Evolutionary conservation across 1,284 basidiomycete genomes (phyloP).

Genomic region (Gyrodon tennesseensis): DNA sequence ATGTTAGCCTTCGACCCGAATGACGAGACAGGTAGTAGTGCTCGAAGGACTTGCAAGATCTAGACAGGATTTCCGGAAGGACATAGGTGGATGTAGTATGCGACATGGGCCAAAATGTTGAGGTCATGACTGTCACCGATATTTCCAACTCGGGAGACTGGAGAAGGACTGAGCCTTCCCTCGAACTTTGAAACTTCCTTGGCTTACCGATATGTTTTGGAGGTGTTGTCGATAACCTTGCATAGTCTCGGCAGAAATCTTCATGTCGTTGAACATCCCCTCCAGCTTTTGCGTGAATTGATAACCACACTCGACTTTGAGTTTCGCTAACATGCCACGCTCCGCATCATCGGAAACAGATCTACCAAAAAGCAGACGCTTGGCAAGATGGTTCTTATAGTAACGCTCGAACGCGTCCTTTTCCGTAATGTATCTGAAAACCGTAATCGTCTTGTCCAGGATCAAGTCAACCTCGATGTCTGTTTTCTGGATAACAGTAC

Average conservation of each 20-base stretch:
- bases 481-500: conserved; percentile 69
- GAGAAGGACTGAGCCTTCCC: conserved; percentile 21
- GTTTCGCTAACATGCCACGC: conserved; percentile 95
- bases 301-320: conserved; percentile 96
- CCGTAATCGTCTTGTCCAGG: conserved; percentile 91
- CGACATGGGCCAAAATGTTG: conserved; percentile 90
- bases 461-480: conserved; percentile 89
- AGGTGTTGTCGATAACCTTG: conserved; percentile 68
- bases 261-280: conserved; percentile 99
- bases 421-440: conserved; percentile 94
- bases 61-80: conserved; percentile 65
- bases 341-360: conserved; percentile 98
- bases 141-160: conserved; percentile 76
- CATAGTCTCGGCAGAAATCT: conserved; percentile 82
- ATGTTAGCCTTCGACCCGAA: conserved; percentile 86
- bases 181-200: conserved; percentile 3
- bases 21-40: conserved; percentile 89
- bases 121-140: conserved; percentile 86
- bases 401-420: conserved; percentile 99
- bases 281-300: conserved; percentile 98
- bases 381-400: conserved; percentile 96
- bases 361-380: conserved; percentile 82
- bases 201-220: conserved; percentile 55
- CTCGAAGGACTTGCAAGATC: conserved; percentile 77
- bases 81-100: conserved; percentile 63